A percentile compares a stretch with the other conserved stretches of the same genome.
These are phyloP conservation scores for Hypoxylon cercidicola DNA, from an alignment of 495 filamentous ascomycete species.

Conservation along the genomic window DNA sequence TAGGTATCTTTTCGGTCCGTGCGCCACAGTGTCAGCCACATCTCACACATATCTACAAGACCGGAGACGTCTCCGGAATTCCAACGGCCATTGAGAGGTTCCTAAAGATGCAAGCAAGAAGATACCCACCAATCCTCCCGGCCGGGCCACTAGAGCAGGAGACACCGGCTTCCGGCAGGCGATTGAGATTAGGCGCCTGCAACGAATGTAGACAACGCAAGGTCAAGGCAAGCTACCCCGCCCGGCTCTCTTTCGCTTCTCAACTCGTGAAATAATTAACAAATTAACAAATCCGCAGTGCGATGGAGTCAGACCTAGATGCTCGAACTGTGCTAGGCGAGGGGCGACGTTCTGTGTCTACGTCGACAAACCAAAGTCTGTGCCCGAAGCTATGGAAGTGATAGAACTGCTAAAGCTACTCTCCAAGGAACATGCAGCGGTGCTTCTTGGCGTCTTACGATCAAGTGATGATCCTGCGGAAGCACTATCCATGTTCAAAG, in stretches of 20 bases:
- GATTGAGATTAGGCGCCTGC: conserved; percentile 18
- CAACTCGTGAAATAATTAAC: background rate
- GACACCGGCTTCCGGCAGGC: background rate
- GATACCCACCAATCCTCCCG: conserved; percentile 26
- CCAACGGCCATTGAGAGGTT: background rate
- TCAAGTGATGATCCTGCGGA: conserved; percentile 4
- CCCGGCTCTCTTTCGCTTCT: background rate
- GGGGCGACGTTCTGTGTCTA: conserved; percentile 9
- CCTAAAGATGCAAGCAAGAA: conserved; percentile 19
- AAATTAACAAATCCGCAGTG: conserved; percentile 14
- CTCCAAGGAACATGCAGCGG: conserved; percentile 1
- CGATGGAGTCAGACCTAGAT: conserved; percentile 15
- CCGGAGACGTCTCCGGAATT: background rate
- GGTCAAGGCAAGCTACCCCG: conserved; percentile 14
- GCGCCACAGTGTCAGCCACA: background rate
- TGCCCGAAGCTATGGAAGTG: conserved; percentile 22
- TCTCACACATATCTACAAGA: background rate
- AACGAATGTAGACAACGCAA: conserved; percentile 22
- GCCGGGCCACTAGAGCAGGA: conserved; percentile 8
- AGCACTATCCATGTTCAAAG: conserved; percentile 13
- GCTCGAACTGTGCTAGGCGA: conserved; percentile 16
- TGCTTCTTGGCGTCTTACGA: conserved; percentile 5
- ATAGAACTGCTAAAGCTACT: conserved; percentile 24
- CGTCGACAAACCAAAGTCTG: conserved; percentile 17
- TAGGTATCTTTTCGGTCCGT: no score